Evolutionary conservation across 768 basidiomycete genomes (phyloP).

Genomic region (Naganishia kalamii): DNA sequence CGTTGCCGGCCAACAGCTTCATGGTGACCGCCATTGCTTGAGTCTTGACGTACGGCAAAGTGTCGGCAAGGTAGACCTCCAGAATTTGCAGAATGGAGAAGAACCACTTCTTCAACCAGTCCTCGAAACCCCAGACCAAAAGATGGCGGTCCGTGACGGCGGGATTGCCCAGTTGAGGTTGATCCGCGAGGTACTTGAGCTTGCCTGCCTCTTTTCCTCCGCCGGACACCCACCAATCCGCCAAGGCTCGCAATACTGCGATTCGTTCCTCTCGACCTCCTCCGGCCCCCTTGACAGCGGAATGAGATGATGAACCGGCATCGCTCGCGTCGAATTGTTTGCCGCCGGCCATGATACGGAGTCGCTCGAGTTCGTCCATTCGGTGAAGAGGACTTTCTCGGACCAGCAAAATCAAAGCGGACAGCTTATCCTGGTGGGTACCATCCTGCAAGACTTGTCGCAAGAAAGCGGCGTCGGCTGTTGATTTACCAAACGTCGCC

Average conservation of each 20-base stretch:
- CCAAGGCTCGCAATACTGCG: slow-evolving; percentile 80
- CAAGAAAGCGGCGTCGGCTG: slow-evolving; percentile 74
- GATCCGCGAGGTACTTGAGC: slow-evolving; percentile 88
- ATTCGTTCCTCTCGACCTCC: slow-evolving; percentile 73
- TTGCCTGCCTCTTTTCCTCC: slow-evolving; percentile 85
- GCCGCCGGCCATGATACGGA: slow-evolving; percentile 67
- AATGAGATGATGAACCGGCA: not conserved
- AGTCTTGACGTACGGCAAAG: slow-evolving; percentile 77
- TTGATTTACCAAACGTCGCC: slow-evolving; percentile 32
- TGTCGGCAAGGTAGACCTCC: slow-evolving; percentile 82
- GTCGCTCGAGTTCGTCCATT: slow-evolving; percentile 65
- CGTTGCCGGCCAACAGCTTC: slow-evolving; percentile 75
- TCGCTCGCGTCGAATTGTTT: slow-evolving; percentile 26
- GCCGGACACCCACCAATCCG: slow-evolving; percentile 90
- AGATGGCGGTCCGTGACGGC: slow-evolving; percentile 65
- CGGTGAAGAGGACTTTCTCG: slow-evolving; percentile 84
- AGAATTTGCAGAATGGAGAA: slow-evolving; percentile 83
- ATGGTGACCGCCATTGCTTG: slow-evolving; percentile 72
- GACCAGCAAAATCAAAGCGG: slow-evolving; percentile 80
- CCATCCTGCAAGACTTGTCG: slow-evolving; percentile 77
- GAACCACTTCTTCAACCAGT: slow-evolving; percentile 96
- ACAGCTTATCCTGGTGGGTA: slow-evolving; percentile 84
- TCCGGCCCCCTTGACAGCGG: slow-evolving; percentile 30
- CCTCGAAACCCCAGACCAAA: slow-evolving; percentile 84
- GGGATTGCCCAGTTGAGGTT: slow-evolving; percentile 60